These are phyloP conservation scores for Pulveroboletus sp. DNA, from an alignment of 768 basidiomycete genomes.

Conservation along the genomic window DNA sequence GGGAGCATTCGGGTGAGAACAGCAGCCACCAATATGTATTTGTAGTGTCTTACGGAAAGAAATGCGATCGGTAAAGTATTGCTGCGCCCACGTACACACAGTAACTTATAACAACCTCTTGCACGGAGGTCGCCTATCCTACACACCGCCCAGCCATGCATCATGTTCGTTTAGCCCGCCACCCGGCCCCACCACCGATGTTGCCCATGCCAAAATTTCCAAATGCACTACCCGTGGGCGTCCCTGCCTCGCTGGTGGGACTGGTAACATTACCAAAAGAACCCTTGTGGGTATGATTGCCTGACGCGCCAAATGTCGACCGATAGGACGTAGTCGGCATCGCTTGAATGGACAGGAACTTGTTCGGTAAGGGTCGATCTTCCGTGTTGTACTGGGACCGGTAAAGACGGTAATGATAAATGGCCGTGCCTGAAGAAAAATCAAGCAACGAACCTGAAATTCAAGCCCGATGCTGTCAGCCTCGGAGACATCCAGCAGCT, in stretches of 20 bases:
- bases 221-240: constrained; percentile 38
- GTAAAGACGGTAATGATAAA: neutral
- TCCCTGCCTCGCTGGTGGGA: constrained; percentile 23
- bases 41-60: neutral
- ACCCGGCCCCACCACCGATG: constrained; percentile 16
- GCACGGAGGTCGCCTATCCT: neutral
- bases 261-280: constrained; percentile 16
- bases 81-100: constrained; percentile 11
- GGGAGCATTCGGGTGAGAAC: neutral
- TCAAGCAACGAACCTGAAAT: constrained; percentile 63
- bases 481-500: constrained; percentile 79
- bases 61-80: constrained; percentile 9
- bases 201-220: constrained; percentile 44
- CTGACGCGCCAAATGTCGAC: constrained; percentile 51
- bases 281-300: constrained; percentile 18
- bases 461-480: constrained; percentile 82
- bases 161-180: neutral
- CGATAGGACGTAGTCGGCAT: constrained; percentile 65
- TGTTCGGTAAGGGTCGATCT: constrained; percentile 74
- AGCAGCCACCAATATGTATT: neutral
- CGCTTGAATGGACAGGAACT: constrained; percentile 76
- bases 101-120: constrained; percentile 6
- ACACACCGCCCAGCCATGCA: neutral
- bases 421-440: neutral
- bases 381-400: constrained; percentile 73